phyloP scores from a whole-genome alignment of 139 green algal genomes.

The Chlorella ohadii region DNA sequence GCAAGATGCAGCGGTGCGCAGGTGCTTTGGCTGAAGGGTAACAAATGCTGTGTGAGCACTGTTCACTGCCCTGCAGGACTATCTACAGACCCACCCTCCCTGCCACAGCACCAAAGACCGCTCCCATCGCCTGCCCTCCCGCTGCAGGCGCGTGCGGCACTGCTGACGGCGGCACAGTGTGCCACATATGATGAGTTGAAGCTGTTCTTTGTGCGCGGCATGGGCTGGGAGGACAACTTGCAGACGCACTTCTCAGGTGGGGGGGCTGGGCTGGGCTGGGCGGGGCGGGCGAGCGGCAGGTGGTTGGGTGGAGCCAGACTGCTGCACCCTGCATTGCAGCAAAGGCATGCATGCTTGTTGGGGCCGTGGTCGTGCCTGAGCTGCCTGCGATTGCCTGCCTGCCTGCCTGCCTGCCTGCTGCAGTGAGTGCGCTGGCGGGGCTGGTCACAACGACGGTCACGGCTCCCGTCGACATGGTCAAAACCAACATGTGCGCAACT shows the following conservation, averaged over 20 bases:
- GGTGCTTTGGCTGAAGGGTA: too few relatives aligned
- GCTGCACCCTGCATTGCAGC: not conserved
- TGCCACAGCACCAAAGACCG: too few relatives aligned
- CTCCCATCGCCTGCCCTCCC: too few relatives aligned
- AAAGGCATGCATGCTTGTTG: not conserved
- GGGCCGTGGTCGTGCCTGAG: too few relatives aligned
- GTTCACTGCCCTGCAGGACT: too few relatives aligned
- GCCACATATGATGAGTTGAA: constrained; percentile 91
- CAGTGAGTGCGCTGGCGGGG: constrained; percentile 77
- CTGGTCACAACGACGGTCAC: constrained; percentile 90
- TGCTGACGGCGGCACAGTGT: constrained; percentile 85
- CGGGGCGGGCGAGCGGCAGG: too few relatives aligned
- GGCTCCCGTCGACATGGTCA: constrained; percentile 90
- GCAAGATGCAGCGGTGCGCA: too few relatives aligned
- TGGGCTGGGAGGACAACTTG: constrained; percentile 65
- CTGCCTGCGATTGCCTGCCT: too few relatives aligned
- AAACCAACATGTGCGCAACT: constrained; percentile 54
- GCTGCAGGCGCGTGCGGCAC: constrained; percentile 63
- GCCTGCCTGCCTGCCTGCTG: not conserved
- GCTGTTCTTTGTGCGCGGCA: constrained; percentile 43
- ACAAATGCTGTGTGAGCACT: too few relatives aligned
- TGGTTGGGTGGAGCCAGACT: too few relatives aligned
- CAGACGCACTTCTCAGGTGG: constrained; percentile 61
- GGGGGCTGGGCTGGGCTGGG: not conserved
- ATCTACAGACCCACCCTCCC: too few relatives aligned